Evolutionary conservation across 257 asterid species (phyloP).

Genomic region (Forsythia suspensa): DNA sequence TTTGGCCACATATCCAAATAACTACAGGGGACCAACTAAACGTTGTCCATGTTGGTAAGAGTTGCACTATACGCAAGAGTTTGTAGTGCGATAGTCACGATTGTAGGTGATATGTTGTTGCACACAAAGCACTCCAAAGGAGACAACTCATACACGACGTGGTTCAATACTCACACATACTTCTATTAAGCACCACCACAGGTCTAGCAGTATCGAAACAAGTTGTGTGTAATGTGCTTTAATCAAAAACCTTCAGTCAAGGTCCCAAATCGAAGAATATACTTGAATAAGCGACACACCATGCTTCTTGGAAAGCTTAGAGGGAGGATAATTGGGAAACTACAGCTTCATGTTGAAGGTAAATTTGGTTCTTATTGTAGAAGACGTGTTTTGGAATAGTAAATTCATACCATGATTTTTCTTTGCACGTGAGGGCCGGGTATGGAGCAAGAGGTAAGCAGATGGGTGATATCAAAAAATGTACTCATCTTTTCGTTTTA

Average conservation of each 20-base stretch:
- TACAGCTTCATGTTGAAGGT: too few species aligned
- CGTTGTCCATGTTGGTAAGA: too few species aligned
- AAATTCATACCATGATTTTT: too few species aligned
- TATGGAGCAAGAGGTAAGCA: background rate
- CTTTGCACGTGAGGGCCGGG: background rate
- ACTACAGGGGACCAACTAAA: too few species aligned
- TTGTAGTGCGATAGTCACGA: background rate
- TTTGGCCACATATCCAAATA: too few species aligned
- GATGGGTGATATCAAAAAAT: too few species aligned
- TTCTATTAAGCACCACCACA: background rate
- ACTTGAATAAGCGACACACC: background rate
- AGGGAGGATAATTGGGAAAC: background rate
- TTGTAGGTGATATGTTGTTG: background rate
- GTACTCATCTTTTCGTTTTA: too few species aligned
- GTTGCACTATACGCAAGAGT: background rate
- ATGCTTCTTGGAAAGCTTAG: background rate
- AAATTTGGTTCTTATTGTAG: background rate
- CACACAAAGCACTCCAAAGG: too few species aligned
- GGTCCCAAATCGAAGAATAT: background rate
- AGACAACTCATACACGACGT: background rate
- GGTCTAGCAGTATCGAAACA: background rate
- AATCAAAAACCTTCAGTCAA: background rate
- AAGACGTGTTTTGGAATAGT: background rate
- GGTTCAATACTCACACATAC: too few species aligned
- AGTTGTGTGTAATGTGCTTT: background rate